These are phyloP conservation scores for Termitomyces sp. DNA, from an alignment of 1,284 basidiomycete genomes.

Conservation along the genomic window DNA sequence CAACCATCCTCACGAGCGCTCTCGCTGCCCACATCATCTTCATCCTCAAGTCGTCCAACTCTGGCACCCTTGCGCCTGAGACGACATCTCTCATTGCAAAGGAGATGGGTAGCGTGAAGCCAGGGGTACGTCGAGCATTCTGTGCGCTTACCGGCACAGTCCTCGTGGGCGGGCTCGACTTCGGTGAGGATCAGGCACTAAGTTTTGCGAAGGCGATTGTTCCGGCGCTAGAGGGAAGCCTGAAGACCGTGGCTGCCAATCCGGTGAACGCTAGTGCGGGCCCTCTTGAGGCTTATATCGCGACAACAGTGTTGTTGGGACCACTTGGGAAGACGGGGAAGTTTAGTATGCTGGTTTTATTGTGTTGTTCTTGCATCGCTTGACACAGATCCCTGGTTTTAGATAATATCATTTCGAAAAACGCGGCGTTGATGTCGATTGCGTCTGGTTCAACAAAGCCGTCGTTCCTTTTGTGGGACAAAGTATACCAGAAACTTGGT, in stretches of 20 bases:
- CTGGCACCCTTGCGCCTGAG: constrained; percentile 37
- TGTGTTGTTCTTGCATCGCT: background rate
- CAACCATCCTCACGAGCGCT: constrained; percentile 48
- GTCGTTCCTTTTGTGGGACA: constrained; percentile 83
- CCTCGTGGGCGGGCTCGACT: constrained; percentile 37
- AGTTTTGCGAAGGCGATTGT: constrained; percentile 51
- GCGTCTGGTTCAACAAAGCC: constrained; percentile 57
- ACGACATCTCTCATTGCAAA: constrained; percentile 51
- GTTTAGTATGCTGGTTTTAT: constrained; percentile 40
- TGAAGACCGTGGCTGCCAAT: constrained; percentile 63
- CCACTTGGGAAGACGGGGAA: constrained; percentile 46
- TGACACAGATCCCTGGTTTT: background rate
- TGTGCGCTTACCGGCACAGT: constrained; percentile 45
- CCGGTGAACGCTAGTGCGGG: constrained; percentile 56
- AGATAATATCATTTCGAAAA: constrained; percentile 31
- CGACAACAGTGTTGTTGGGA: constrained; percentile 65
- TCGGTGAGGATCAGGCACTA: constrained; percentile 34
- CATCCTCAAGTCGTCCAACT: constrained; percentile 39
- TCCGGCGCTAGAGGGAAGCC: constrained; percentile 60
- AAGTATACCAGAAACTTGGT: constrained; percentile 72
- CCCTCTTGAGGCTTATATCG: constrained; percentile 80
- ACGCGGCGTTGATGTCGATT: constrained; percentile 43
- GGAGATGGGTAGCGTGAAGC: constrained; percentile 63
- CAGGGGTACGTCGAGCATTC: constrained; percentile 47
- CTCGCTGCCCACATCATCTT: constrained; percentile 57